Evolutionary conservation across 169 alveolate genomes (phyloP).

Genomic region (Plasmodium inui): DNA sequence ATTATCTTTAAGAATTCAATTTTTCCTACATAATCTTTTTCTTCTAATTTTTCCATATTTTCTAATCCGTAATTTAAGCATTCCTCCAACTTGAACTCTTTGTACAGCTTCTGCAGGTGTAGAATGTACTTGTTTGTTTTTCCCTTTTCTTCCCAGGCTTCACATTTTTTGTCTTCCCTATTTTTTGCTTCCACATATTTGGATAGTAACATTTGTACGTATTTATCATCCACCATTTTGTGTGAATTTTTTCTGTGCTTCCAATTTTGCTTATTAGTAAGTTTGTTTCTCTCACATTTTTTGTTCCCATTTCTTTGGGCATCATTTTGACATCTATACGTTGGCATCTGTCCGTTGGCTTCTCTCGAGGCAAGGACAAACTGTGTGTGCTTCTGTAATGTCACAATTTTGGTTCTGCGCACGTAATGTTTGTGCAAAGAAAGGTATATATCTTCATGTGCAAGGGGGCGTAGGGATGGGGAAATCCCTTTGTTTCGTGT

Average conservation of each 20-base stretch:
- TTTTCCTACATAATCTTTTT: slow-evolving; percentile 28
- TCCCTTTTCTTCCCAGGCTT: slow-evolving; percentile 5
- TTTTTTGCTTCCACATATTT: not conserved
- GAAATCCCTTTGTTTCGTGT: not conserved
- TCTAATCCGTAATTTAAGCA: slow-evolving; percentile 56
- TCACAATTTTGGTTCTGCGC: not conserved
- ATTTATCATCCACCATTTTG: not conserved
- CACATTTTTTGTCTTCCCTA: not conserved
- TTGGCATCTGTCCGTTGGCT: not conserved
- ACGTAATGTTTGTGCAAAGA: not conserved
- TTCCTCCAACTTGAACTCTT: slow-evolving; percentile 29
- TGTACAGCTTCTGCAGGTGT: slow-evolving; percentile 17
- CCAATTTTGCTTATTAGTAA: slow-evolving; percentile 3
- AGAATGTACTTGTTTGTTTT: slow-evolving; percentile 24
- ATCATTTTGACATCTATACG: not conserved
- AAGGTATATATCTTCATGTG: not conserved
- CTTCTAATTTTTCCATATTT: slow-evolving; percentile 31
- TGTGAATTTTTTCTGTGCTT: not conserved
- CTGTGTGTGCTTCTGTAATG: not conserved
- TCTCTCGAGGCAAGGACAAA: not conserved
- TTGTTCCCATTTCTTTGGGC: not conserved
- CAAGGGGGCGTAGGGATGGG: not conserved
- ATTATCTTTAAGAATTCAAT: slow-evolving; percentile 29
- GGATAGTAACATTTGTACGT: not conserved
- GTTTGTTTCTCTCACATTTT: slow-evolving; percentile 6